Conservation (phyloP, 768 basidiomycete species). For the Baorangia bicolor region DNA sequence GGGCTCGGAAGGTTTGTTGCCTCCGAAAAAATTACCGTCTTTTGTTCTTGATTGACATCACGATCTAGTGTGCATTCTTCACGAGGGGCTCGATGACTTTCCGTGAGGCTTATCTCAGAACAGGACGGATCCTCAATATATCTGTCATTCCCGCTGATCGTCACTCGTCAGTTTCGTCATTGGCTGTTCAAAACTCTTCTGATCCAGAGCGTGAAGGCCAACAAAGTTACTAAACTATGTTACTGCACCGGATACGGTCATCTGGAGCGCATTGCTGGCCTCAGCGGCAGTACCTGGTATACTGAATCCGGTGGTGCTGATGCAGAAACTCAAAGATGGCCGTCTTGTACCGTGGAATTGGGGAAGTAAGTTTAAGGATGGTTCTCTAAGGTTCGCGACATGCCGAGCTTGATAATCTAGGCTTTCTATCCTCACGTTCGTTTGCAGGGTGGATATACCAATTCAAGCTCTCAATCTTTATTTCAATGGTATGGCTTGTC, state of each 20-base stretch:
- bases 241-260: slow-evolving; percentile 89
- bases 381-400: slow-evolving; percentile 67
- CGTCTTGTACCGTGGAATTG: slow-evolving; percentile 89
- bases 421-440: neutral
- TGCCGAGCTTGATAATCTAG: neutral
- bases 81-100: slow-evolving; percentile 94
- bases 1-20: slow-evolving; percentile 80
- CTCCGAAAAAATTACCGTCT: neutral
- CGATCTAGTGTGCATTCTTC: slow-evolving; percentile 74
- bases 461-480: slow-evolving; percentile 85
- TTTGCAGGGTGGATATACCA: slow-evolving; percentile 86
- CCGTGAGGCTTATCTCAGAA: slow-evolving; percentile 89
- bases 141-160: slow-evolving; percentile 89
- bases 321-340: slow-evolving; percentile 86
- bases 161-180: slow-evolving; percentile 60
- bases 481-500: slow-evolving; percentile 62
- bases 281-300: slow-evolving; percentile 96
- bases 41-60: neutral
- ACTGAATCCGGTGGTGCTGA: slow-evolving; percentile 89
- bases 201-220: slow-evolving; percentile 49
- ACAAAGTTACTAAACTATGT: slow-evolving; percentile 96
- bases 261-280: slow-evolving; percentile 79
- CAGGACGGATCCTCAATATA: slow-evolving; percentile 91
- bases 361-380: slow-evolving; percentile 93
- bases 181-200: slow-evolving; percentile 3